Conservation (phyloP, 306 rosid species). For the Begonia loranthoides region DNA sequence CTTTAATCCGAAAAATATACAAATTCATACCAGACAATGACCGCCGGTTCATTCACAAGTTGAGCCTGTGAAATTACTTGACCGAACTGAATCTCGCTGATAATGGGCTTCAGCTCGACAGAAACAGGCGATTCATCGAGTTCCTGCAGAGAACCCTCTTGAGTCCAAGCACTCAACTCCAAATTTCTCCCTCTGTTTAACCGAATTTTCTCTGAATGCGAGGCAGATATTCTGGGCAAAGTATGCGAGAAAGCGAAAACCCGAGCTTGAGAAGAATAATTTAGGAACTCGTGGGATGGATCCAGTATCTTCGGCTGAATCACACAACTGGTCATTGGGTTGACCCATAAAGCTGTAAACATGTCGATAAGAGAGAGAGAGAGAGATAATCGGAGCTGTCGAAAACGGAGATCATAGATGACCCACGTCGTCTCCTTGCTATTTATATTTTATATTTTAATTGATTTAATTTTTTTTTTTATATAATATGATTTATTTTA, state of each 20-base stretch:
- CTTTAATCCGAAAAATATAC: too few species aligned
- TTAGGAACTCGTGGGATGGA: constrained; percentile 7
- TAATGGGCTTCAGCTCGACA: constrained; percentile 24
- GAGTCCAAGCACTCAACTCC: constrained; percentile 13
- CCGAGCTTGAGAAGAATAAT: not conserved
- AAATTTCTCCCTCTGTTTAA: constrained; percentile 1
- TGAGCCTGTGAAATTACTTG: constrained; percentile 27
- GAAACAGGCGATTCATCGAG: constrained; percentile 38
- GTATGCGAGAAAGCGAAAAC: constrained; percentile 1
- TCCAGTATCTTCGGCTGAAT: constrained; percentile 6
- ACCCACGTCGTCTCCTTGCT: too few species aligned
- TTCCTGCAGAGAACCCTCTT: constrained; percentile 23
- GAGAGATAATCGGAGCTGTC: not conserved
- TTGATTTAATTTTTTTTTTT: too few species aligned
- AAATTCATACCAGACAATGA: constrained; percentile 41
- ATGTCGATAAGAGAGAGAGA: constrained; percentile 12
- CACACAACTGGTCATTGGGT: constrained; percentile 5
- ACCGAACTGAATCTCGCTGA: constrained; percentile 34
- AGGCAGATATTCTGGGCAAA: not conserved
- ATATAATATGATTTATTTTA: too few species aligned
- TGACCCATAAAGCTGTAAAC: constrained; percentile 21
- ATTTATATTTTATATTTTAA: too few species aligned
- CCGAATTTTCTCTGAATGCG: constrained; percentile 6
- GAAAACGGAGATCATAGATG: too few species aligned
- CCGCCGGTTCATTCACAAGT: constrained; percentile 18